Conservation (phyloP, 257 asterid species). For the Scutellaria galericulata region DNA sequence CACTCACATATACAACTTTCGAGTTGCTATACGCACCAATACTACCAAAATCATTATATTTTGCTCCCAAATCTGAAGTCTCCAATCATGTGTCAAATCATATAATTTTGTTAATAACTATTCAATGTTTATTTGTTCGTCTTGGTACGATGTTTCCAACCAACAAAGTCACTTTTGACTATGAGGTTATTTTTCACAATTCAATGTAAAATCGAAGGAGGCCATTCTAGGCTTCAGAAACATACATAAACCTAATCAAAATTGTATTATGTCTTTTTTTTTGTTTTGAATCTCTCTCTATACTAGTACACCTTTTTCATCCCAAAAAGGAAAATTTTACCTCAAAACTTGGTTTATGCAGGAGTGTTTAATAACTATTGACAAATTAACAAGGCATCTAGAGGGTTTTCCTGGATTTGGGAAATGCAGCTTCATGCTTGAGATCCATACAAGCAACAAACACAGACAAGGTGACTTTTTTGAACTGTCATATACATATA, state of each 20-base stretch:
- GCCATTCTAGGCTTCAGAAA: constrained; percentile 18
- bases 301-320: not conserved
- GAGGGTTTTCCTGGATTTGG: constrained; percentile 16
- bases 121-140: not conserved
- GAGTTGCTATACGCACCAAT: not conserved
- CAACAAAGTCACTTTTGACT: constrained; percentile 10
- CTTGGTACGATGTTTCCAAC: constrained; percentile 20
- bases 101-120: not conserved
- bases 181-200: not conserved
- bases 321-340: not conserved
- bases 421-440: constrained; percentile 17
- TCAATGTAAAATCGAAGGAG: constrained; percentile 20
- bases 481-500: constrained; percentile 11
- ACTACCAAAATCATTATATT: not conserved
- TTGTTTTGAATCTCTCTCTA: not conserved
- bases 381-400: constrained; percentile 9
- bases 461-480: constrained; percentile 2
- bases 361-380: not conserved
- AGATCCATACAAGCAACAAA: constrained; percentile 26
- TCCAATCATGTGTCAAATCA: not conserved
- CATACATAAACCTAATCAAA: not conserved
- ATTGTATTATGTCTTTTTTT: not conserved
- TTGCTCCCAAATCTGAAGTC: not conserved
- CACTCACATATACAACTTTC: not conserved
- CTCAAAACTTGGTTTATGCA: constrained; percentile 16